A percentile compares a stretch with the other conserved stretches of the same genome.
Evolutionary conservation across 805 yeast genomes (phyloP).

Genomic region (Metschnikowia santaceciliae): DNA sequence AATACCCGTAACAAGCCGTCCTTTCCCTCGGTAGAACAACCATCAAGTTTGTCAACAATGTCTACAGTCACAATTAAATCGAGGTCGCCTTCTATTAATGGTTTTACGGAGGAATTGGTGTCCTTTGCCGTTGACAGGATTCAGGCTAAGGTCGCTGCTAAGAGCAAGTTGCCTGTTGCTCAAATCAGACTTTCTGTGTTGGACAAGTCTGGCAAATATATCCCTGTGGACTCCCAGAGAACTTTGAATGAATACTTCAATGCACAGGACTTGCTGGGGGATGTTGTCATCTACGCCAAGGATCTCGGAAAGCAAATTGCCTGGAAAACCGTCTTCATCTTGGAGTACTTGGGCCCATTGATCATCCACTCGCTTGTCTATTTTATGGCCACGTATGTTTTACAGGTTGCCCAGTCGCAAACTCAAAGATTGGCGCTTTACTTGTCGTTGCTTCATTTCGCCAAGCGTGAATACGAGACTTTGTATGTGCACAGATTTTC

Average conservation of each 20-base stretch:
- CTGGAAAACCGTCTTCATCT: conserved; percentile 85
- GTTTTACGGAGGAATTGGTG: conserved; percentile 39
- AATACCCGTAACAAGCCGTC: not conserved
- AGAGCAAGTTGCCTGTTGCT: conserved; percentile 32
- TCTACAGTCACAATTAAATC: conserved; percentile 50
- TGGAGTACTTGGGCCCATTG: conserved; percentile 90
- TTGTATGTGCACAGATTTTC: conserved; percentile 81
- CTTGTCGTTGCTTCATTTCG: conserved; percentile 68
- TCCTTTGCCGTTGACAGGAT: conserved; percentile 39
- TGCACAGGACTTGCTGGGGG: conserved; percentile 42
- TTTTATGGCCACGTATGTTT: conserved; percentile 19
- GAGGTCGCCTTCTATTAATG: conserved; percentile 55
- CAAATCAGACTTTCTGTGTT: conserved; percentile 27
- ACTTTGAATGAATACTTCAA: conserved; percentile 30
- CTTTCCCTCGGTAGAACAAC: not conserved
- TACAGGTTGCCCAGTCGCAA: conserved; percentile 26
- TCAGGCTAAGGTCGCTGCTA: conserved; percentile 41
- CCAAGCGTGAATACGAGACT: conserved; percentile 88
- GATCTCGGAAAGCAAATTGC: conserved; percentile 92
- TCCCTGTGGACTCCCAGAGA: conserved; percentile 43
- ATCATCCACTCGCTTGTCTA: conserved; percentile 72
- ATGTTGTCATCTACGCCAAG: conserved; percentile 56
- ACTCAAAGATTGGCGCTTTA: conserved; percentile 53
- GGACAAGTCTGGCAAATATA: conserved; percentile 29
- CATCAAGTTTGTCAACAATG: conserved; percentile 25